A percentile compares a stretch with the other conserved stretches of the same genome.
Conservation (phyloP, 2,329 filamentous ascomycete genomes). For the Pseudogymnoascus sp. region DNA sequence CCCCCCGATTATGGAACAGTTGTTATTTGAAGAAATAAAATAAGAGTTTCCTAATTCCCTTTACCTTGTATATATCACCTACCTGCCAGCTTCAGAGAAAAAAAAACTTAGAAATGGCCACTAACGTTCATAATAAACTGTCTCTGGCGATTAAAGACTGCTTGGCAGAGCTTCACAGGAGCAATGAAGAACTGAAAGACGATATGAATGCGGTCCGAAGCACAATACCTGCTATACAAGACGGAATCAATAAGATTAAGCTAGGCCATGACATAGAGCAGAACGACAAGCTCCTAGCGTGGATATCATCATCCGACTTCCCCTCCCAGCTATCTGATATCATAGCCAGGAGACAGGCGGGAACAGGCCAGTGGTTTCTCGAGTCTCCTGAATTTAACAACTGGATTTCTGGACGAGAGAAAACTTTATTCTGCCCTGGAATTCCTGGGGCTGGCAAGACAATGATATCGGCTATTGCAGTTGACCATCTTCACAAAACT, state of each 20-base stretch:
- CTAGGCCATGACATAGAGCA: background rate
- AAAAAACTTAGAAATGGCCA: too few relatives aligned
- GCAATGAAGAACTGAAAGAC: background rate
- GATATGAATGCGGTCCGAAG: background rate
- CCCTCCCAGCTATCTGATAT: slow-evolving; percentile 32
- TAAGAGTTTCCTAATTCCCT: too few relatives aligned
- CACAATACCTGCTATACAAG: background rate
- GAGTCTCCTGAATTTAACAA: slow-evolving; percentile 10
- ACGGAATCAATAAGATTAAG: background rate
- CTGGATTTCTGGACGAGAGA: slow-evolving; percentile 6
- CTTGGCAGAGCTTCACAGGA: background rate
- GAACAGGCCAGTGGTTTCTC: slow-evolving; percentile 16
- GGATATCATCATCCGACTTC: slow-evolving; percentile 33
- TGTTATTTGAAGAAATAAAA: too few relatives aligned
- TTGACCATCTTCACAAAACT: background rate
- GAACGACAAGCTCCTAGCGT: slow-evolving; percentile 18
- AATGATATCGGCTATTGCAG: background rate
- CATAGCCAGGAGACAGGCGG: slow-evolving; percentile 28
- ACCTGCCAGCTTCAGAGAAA: too few relatives aligned
- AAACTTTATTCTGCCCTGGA: slow-evolving; percentile 14
- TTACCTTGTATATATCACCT: too few relatives aligned
- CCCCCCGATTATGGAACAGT: too few relatives aligned
- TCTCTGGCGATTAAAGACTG: background rate
- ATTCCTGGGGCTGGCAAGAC: background rate
- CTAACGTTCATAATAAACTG: background rate